These are phyloP conservation scores for Globisporangium perplexum DNA, from an alignment of 352 stramenopile genomes.

Conservation along the genomic window DNA sequence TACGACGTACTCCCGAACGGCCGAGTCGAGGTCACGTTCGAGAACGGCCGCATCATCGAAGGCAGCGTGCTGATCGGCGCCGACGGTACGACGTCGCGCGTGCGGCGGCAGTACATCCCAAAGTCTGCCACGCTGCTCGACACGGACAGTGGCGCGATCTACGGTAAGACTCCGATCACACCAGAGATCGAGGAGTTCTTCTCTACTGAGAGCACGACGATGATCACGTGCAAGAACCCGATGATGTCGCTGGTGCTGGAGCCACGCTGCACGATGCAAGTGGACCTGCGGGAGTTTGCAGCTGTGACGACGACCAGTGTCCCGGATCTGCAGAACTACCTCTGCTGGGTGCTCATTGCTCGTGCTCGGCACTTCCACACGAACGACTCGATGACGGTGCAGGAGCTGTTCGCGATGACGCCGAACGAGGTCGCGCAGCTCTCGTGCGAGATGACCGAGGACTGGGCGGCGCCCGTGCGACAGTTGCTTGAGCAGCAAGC, in stretches of 20 bases:
- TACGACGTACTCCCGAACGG: conserved; percentile 38
- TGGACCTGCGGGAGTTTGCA: conserved; percentile 22
- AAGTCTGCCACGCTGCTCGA: conserved; percentile 38
- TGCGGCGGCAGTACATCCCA: conserved; percentile 52
- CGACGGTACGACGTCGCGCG: conserved; percentile 51
- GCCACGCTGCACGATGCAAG: conserved; percentile 25
- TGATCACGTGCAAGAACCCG: conserved; percentile 33
- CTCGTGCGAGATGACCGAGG: conserved; percentile 34
- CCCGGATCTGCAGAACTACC: conserved; percentile 38
- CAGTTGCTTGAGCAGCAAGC: conserved; percentile 34
- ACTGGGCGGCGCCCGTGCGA: conserved; percentile 37
- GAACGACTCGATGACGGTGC: conserved; percentile 15
- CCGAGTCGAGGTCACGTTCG: conserved; percentile 41
- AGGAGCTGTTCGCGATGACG: conserved; percentile 43
- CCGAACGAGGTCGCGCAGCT: conserved; percentile 38
- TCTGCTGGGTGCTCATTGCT: conserved; percentile 56
- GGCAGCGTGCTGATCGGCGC: conserved; percentile 46
- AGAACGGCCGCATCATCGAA: conserved; percentile 39
- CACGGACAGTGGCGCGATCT: conserved; percentile 58
- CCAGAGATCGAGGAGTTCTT: conserved; percentile 46
- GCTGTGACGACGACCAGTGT: conserved; percentile 8
- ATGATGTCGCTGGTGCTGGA: conserved; percentile 58
- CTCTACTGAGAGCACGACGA: conserved; percentile 34
- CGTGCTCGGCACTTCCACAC: conserved; percentile 33
- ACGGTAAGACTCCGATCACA: conserved; percentile 55